Base-by-base conservation (phyloP, 2,329 filamentous ascomycete genomes). In the Exophiala oligosperma region DNA sequence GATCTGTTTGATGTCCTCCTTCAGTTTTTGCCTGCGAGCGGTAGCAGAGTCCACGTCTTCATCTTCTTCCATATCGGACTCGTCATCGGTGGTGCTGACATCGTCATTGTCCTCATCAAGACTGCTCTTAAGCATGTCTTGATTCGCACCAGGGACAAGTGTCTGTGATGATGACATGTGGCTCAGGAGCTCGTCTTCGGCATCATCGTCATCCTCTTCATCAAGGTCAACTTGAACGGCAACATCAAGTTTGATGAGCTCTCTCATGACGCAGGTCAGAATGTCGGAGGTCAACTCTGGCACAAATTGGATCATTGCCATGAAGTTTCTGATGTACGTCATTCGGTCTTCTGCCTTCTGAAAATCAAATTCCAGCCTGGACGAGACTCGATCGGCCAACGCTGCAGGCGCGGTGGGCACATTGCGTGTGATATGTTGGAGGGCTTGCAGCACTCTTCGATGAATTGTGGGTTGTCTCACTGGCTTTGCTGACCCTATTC, bases 191-290 rank as follows among this genome's bases (percentile, higher is more conserved):
- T 86, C 85, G 24, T 92, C 86, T 54, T 91, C 89, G 8, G 91
- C 81, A 55, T 35, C 29, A 35, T 95, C 90, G 63, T 97, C 93
- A 62, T 97, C 93, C 61, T 96, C 78, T 67, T 97, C 92, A 62
- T 97, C 92, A 68, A 97, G 79, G 68, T 97, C 92, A 50, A 92
- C 84, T 74, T 97, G 93, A 73, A 97, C 94, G 71, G 97, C 90
- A 1, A 96, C 91, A 71, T 99, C 94, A 58, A 97, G 90, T 74
- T 94, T 94, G 68, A 97, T 91, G 6, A 97, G 81, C 62, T 90
- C 87, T 66, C 93, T 89, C 43, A 92, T 88, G 49, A 97, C 88
- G 11, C 96, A 77, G 56, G 91, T 87, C 63, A 96, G 81, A 24
- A 97, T 86, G 61, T 95, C 90, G 6, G 88, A 84, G 61, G 88